phyloP scores from a whole-genome alignment of 768 basidiomycete species.

The Psilocybe cubensis region DNA sequence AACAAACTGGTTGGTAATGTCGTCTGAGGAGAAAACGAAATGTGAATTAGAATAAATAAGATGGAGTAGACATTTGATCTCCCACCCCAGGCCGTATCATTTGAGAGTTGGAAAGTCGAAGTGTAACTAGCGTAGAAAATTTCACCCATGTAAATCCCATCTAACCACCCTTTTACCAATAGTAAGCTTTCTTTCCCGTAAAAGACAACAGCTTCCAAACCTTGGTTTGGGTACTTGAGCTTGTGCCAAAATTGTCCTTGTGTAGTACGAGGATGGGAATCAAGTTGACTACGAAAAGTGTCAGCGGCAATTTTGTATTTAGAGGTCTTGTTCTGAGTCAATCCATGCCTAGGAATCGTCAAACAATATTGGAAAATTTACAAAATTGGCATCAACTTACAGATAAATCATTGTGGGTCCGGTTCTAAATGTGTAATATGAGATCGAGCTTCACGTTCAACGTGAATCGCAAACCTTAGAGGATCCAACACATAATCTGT shows the following conservation, averaged over 20 bases:
- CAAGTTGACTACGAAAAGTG: slow-evolving; percentile 40
- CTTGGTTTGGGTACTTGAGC: slow-evolving; percentile 44
- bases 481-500: not conserved
- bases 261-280: slow-evolving; percentile 45
- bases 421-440: not conserved
- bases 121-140: slow-evolving; percentile 48
- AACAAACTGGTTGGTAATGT: slow-evolving; percentile 44
- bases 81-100: slow-evolving; percentile 43
- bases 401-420: not conserved
- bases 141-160: slow-evolving; percentile 51
- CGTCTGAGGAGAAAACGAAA: slow-evolving; percentile 27
- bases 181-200: not conserved
- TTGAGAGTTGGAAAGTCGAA: slow-evolving; percentile 34
- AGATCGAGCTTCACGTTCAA: not conserved
- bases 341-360: slow-evolving; percentile 30
- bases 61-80: no score
- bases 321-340: slow-evolving; percentile 27
- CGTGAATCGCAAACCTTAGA: not conserved
- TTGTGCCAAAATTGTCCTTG: slow-evolving; percentile 55
- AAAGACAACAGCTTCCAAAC: slow-evolving; percentile 20
- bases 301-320: slow-evolving; percentile 48
- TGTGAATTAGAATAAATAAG: no score
- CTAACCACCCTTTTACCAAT: slow-evolving; percentile 43
- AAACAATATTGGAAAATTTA: not conserved
- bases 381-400: not conserved